Evolutionary conservation across 495 filamentous ascomycete genomes (phyloP), one percentile per base, ranked within the genome.

Genomic region (Aspergillus sclerotioniger): DNA sequence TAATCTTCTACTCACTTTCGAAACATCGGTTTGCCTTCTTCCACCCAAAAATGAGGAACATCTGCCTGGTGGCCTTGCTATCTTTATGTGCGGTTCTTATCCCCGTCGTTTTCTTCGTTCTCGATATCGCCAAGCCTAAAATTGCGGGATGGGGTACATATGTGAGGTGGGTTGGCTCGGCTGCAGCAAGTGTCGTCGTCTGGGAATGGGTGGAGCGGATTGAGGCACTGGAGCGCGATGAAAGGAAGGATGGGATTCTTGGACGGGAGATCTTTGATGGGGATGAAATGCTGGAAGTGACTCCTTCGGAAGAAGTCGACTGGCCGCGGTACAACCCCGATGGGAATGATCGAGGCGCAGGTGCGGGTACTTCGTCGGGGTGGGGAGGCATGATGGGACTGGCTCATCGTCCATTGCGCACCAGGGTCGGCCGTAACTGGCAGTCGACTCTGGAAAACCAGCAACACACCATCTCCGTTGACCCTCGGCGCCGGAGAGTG

Each of bases 171-270:
- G 95, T 98, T 44, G 95, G 94, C 31, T 94, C 95, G 1, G 92
- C 92, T 0, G 91, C 92, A 2, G 95, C 94, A 8, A 96, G 92
- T 74, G 94, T 97, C 17, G 89, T 98, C 15, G 94, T 98, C 1
- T 98, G 94, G 94, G 94, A 98, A 71, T 98, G 94, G 94, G 94
- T 98, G 16, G 94, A 98, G 70, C 82, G 95, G n/a, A 98, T 98
- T 53, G 94, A 98, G 69, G 91, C 91, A 0, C 74, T 98, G 49
- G 94, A 98, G 72, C 83, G 94, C 52, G 93, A 98, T 66, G 94
- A 98, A 64, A 90, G 90, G 65, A 96, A 96, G 70, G 94, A 96
- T 59, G 95, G 94, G 8, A 93, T 98, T 21, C 78, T 98, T 3
- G 94, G 94, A 17, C 79, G 94, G 58, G 94, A 98, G 67, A 84